These are phyloP conservation scores for Cryomyces antarcticus DNA, from an alignment of 495 filamentous ascomycete genomes.

Conservation along the genomic window DNA sequence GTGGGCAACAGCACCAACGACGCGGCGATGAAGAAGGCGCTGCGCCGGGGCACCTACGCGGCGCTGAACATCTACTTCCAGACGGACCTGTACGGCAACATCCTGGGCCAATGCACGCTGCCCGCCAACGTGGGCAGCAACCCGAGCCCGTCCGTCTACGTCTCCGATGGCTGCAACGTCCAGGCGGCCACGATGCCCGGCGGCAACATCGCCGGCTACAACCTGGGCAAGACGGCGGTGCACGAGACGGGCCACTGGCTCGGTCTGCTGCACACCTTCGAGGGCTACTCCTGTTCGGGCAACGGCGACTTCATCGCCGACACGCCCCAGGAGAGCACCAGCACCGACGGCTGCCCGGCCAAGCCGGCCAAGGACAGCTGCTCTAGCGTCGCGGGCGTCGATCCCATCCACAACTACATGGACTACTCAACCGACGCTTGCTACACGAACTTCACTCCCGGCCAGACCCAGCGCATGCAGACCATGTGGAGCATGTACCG, in stretches of 20 bases:
- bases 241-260: conserved; percentile 54
- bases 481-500: conserved; percentile 16
- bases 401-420: conserved; percentile 47
- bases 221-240: conserved; percentile 36
- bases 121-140: conserved; percentile 8
- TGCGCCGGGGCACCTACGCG: conserved; percentile 38
- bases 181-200: conserved; percentile 32
- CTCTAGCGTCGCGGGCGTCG: conserved; percentile 23
- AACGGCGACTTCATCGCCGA: conserved; percentile 36
- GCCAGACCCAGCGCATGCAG: conserved; percentile 14
- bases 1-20: conserved; percentile 23
- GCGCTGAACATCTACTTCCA: conserved; percentile 47
- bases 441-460: conserved; percentile 14
- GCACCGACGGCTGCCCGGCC: conserved; percentile 37
- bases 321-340: conserved; percentile 31
- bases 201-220: conserved; percentile 28
- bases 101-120: conserved; percentile 37
- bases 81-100: conserved; percentile 24
- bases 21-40: conserved; percentile 32
- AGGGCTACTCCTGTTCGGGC: conserved; percentile 34
- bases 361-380: conserved; percentile 30
- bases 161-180: conserved; percentile 38
- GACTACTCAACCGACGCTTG: conserved; percentile 38
- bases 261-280: conserved; percentile 43
- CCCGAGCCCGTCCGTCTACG: conserved; percentile 20